A percentile compares a stretch with the other conserved stretches of the same genome.
These are phyloP conservation scores for Clathrus columnatus DNA, from an alignment of 768 basidiomycete species.

Conservation along the genomic window DNA sequence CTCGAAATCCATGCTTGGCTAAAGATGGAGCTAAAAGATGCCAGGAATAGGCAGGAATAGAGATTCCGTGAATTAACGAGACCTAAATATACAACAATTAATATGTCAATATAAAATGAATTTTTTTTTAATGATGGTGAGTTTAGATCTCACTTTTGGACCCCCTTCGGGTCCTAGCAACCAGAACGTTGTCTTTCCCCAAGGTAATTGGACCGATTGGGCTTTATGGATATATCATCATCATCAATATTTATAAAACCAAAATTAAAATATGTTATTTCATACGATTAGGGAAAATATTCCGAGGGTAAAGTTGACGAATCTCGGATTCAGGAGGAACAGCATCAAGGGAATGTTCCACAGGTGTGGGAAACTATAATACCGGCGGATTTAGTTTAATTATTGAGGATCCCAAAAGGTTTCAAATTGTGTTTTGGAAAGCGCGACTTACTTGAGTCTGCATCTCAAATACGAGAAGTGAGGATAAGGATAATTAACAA, in stretches of 20 bases:
- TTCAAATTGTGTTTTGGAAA: too few relatives aligned
- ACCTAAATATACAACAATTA: conserved; percentile 34
- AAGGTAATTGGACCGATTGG: conserved; percentile 41
- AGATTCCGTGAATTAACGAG: conserved; percentile 70
- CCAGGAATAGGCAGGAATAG: conserved; percentile 71
- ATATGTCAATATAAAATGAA: neutral
- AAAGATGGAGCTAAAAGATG: conserved; percentile 62
- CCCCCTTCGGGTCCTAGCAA: conserved; percentile 63
- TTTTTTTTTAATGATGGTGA: neutral
- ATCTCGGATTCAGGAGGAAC: neutral
- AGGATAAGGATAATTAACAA: too few relatives aligned
- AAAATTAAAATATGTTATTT: neutral
- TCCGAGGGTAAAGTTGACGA: conserved; percentile 54
- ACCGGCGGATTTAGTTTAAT: too few relatives aligned
- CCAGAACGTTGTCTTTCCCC: conserved; percentile 75
- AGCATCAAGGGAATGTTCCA: neutral
- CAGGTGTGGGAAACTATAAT: too few relatives aligned
- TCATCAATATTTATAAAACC: neutral
- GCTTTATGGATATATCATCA: neutral
- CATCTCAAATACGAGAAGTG: too few relatives aligned
- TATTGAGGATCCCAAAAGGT: too few relatives aligned
- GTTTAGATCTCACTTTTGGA: conserved; percentile 4
- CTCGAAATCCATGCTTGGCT: conserved; percentile 55
- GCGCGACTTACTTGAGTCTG: too few relatives aligned
- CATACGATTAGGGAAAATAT: conserved; percentile 40